Percentiles rank a stretch among this genome's conserved stretches.
phyloP scores from a whole-genome alignment of 768 basidiomycete species.

The Ramaria rubella region DNA sequence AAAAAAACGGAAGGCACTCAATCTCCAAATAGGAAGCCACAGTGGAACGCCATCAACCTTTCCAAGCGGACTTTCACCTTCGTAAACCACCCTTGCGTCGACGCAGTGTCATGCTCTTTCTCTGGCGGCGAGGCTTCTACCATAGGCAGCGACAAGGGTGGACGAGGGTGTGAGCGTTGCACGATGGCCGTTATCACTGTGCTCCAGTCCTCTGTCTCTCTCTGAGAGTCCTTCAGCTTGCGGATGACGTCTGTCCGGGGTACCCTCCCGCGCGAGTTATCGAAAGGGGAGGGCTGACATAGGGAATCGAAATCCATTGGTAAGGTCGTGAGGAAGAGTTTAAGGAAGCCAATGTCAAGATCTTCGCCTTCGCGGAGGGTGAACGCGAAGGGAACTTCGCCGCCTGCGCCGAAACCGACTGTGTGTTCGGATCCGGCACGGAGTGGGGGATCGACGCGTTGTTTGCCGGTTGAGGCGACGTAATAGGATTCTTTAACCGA shows the following conservation, averaged over 20 bases:
- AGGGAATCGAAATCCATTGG: conserved; percentile 32
- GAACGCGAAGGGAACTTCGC: conserved; percentile 28
- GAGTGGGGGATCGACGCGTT: conserved; percentile 6
- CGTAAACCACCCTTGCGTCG: no score
- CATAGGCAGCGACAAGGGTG: neutral
- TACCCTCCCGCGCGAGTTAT: neutral
- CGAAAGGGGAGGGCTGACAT: conserved; percentile 29
- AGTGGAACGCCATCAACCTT: no score
- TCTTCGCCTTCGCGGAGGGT: conserved; percentile 24
- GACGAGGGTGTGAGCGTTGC: neutral
- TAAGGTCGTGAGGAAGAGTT: conserved; percentile 35
- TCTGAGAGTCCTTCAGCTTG: neutral
- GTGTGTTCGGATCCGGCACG: conserved; percentile 16
- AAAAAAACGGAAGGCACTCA: no score
- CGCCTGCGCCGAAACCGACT: conserved; percentile 37
- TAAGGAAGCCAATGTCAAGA: conserved; percentile 38
- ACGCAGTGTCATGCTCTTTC: no score
- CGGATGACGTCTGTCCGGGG: neutral
- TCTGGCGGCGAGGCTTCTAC: neutral
- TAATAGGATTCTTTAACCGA: neutral
- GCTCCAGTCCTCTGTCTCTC: neutral
- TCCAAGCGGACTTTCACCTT: no score
- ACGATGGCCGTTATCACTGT: neutral
- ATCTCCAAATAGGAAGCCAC: no score
- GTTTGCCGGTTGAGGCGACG: conserved; percentile 1